Percentiles rank a stretch among this genome's conserved stretches.
phyloP scores from a whole-genome alignment of 2,329 filamentous ascomycete genomes.

The Akanthomyces dipterigenus region DNA sequence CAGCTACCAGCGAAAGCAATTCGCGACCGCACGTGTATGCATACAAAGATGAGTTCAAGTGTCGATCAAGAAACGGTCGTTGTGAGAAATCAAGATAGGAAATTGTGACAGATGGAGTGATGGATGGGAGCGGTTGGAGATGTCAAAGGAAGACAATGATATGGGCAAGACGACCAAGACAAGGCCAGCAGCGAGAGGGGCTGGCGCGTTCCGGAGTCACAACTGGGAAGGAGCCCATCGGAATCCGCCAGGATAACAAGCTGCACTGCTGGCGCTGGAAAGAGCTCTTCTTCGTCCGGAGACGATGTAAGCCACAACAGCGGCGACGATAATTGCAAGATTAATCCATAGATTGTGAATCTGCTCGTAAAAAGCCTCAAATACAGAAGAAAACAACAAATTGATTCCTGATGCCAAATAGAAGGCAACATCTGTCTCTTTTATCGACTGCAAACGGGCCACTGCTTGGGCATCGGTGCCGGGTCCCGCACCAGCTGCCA shows the following conservation, averaged over 20 bases:
- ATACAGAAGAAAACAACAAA: neutral
- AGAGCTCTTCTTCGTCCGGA: neutral
- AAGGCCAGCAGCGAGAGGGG: neutral
- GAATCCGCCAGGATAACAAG: neutral
- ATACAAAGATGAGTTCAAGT: slow-evolving; percentile 27
- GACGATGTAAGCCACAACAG: neutral
- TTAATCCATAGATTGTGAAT: neutral
- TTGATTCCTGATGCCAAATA: neutral
- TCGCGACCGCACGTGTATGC: slow-evolving; percentile 28
- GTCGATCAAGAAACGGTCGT: slow-evolving; percentile 1
- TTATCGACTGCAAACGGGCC: neutral
- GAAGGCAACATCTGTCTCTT: no score
- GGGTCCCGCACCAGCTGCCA: slow-evolving; percentile 4
- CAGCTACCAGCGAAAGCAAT: slow-evolving; percentile 24
- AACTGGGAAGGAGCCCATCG: neutral
- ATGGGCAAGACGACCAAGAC: neutral
- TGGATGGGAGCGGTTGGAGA: slow-evolving; percentile 3
- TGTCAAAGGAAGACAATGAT: slow-evolving; percentile 4
- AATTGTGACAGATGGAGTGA: slow-evolving; percentile 5
- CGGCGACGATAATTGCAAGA: neutral
- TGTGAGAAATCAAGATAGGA: slow-evolving; percentile 8
- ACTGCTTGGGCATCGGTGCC: neutral
- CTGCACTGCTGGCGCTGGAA: neutral
- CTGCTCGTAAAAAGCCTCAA: neutral
- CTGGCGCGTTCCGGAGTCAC: neutral